These are phyloP conservation scores for Puccinia brachypodii DNA, from an alignment of 1,284 basidiomycete genomes.

Conservation along the genomic window DNA sequence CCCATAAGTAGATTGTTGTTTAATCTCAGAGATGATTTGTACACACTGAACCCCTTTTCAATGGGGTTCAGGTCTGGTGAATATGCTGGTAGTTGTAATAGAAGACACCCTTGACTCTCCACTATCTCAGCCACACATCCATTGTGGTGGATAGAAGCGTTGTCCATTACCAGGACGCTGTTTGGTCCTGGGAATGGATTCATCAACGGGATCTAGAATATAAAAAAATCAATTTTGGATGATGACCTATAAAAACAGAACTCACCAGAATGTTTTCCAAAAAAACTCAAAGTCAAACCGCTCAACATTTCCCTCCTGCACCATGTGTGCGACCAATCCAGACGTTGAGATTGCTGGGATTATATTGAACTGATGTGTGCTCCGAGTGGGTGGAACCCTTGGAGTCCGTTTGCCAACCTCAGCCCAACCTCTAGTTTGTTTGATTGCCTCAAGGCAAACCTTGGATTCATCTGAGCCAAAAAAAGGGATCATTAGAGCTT, in stretches of 20 bases:
- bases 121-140: background rate
- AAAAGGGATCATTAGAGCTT: background rate
- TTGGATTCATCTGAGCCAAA: background rate
- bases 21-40: too few relatives aligned
- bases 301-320: background rate
- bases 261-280: background rate
- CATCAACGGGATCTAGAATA: constrained; percentile 2
- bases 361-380: background rate
- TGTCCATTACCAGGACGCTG: constrained; percentile 15
- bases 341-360: background rate
- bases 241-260: background rate
- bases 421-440: background rate
- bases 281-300: background rate
- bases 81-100: background rate
- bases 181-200: background rate
- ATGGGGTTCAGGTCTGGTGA: constrained; percentile 17
- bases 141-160: background rate
- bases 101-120: background rate
- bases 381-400: background rate
- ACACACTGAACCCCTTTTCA: background rate
- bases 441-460: background rate
- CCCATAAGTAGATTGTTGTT: too few relatives aligned
- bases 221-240: too few relatives aligned
- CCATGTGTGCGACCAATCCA: background rate
- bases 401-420: background rate